Evolutionary conservation across 2,329 filamentous ascomycete species (phyloP).

Genomic region (Chaetomium olivaceum): DNA sequence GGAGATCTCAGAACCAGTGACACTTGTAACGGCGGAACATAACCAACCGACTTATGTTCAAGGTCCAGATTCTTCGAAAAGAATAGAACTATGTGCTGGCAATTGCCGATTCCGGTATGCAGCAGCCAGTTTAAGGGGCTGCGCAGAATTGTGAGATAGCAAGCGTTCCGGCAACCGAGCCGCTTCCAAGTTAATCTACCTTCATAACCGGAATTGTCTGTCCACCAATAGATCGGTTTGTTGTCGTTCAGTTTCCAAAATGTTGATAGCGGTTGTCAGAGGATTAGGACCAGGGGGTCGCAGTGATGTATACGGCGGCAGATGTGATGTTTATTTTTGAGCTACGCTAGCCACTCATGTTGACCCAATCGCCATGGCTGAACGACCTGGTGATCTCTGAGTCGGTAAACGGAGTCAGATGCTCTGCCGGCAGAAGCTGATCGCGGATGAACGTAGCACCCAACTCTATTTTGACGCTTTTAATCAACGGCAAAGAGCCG

Average conservation of each 20-base stretch:
- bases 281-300: not conserved
- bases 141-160: slow-evolving; percentile 28
- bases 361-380: not conserved
- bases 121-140: not conserved
- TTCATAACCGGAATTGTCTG: slow-evolving; percentile 32
- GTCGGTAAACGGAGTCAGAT: not conserved
- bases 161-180: slow-evolving; percentile 34
- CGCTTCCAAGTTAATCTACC: slow-evolving; percentile 31
- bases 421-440: slow-evolving; percentile 18
- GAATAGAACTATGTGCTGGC: not conserved
- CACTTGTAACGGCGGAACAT: not conserved
- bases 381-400: slow-evolving; percentile 1
- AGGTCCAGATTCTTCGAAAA: not conserved
- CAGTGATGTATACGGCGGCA: not conserved
- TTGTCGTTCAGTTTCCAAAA: not conserved
- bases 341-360: not conserved
- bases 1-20: not conserved
- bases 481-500: slow-evolving; percentile 22
- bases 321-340: not conserved
- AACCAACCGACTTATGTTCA: slow-evolving; percentile 1
- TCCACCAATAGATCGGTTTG: not conserved
- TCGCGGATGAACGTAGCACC: not conserved
- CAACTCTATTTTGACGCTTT: slow-evolving; percentile 12
- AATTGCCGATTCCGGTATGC: slow-evolving; percentile 22
- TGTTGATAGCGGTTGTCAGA: not conserved